Base-by-base conservation (phyloP, 2,329 filamentous ascomycete species). In the Pyrenophora graminea region DNA sequence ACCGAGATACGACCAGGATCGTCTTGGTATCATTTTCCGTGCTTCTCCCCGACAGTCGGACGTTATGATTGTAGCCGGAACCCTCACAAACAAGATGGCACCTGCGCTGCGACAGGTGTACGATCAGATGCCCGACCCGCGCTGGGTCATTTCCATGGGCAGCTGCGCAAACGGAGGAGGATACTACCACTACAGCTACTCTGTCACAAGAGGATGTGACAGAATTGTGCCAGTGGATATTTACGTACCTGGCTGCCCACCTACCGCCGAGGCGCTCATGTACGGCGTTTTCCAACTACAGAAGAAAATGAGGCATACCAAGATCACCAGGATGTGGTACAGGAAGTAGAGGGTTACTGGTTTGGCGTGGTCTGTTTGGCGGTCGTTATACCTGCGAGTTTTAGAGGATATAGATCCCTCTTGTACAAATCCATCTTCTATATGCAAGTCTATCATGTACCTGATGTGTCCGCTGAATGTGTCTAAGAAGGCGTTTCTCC, bases 71-170 rank as follows among this genome's bases (percentile, higher is more conserved):
- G 91, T 96, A 25, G 91, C 91, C 21, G 91, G 91, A 53, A 96
- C 91, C 25, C 83, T 96, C 56, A 95, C 90, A 64, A 96, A 96
- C 82, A 96, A 96, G 81, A 96, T 96, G 91, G 91, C 90, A 1
- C 90, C 91, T 2, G 91, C 91, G 30, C 79, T 96, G 69, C 83
- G 91, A 74, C 90, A 94, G 77, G 88, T 95, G 56, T 96, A 96
- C 78, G 91, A 96, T 75, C 91, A 96, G 80, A 96, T 96, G 91
- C 90, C 91, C 25, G 91, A 96, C 27, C 91, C 91, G 21, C 84
- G 88, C 69, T 96, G 90, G 90, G 90, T 93, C 18, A 83, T 88
- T 67, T 89, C 85, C 64, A 93, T 93, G 89, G 89, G 89, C 10
- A 89, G 85, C 67, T 93, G 89, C 73, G 89, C 89, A 54, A 92